phyloP scores from a whole-genome alignment of 2,329 filamentous ascomycete genomes.

The Thermomyces lanuginosus region DNA sequence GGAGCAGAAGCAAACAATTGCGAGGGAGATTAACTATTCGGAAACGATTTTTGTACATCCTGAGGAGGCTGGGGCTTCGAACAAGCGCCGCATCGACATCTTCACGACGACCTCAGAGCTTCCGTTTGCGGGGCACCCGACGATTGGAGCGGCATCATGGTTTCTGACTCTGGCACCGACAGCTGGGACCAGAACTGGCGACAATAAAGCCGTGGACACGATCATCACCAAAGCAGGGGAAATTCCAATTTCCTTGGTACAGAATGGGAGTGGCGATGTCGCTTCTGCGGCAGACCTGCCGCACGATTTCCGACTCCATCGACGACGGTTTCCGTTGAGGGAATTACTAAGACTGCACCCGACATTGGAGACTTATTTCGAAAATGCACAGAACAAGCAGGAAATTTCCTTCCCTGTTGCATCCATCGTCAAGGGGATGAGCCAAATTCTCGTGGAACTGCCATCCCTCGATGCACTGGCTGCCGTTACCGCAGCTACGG shows the following conservation, averaged over 20 bases:
- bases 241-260: conserved; percentile 28
- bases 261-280: conserved; percentile 4
- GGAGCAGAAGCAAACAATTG: conserved; percentile 37
- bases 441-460: conserved; percentile 49
- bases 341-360: conserved; percentile 15
- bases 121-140: conserved; percentile 43
- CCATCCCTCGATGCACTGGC: conserved; percentile 43
- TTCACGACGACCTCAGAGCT: conserved; percentile 37
- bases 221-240: conserved; percentile 42
- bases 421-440: conserved; percentile 27
- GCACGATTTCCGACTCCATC: conserved; percentile 22
- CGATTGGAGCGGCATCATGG: conserved; percentile 39
- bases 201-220: conserved; percentile 10
- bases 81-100: conserved; percentile 31
- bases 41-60: conserved; percentile 40
- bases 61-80: conserved; percentile 4
- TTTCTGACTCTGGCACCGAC: conserved; percentile 17
- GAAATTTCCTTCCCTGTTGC: conserved; percentile 15
- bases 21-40: conserved; percentile 41
- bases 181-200: conserved; percentile 1
- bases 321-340: conserved; percentile 10
- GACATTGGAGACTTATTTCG: conserved; percentile 11
- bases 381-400: not conserved
- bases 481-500: conserved; percentile 11
- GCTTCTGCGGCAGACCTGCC: conserved; percentile 20